Percentiles rank a stretch among this genome's conserved stretches.
Conservation (phyloP, 345 rosid genomes). For the Citrus australasica region DNA sequence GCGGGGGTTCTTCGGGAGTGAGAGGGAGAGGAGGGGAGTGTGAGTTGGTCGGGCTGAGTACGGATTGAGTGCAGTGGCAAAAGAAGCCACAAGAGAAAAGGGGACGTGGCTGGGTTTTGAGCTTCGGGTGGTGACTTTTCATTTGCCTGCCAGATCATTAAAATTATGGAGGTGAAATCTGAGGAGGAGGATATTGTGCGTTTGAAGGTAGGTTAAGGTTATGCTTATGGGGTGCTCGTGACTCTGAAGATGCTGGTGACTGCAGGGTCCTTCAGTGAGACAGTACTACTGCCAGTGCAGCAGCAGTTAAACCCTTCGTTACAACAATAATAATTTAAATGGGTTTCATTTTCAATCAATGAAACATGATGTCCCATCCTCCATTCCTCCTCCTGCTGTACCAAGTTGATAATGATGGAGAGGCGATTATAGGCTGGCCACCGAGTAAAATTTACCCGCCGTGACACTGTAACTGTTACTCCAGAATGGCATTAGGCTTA, state of each 20-base stretch:
- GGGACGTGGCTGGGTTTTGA: conserved; percentile 63
- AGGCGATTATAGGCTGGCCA: no score
- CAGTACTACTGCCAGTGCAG: not conserved
- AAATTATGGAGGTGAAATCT: no score
- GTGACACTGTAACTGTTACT: no score
- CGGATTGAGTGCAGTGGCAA: conserved; percentile 70
- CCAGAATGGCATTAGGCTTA: no score
- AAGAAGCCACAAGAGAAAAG: conserved; percentile 84
- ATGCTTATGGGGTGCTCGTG: not conserved
- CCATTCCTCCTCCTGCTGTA: not conserved
- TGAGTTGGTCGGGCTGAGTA: conserved; percentile 50
- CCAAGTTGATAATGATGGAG: no score
- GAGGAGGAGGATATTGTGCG: not conserved
- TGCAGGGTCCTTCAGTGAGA: not conserved
- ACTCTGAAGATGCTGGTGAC: not conserved
- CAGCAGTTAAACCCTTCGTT: not conserved
- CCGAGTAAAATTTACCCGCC: no score
- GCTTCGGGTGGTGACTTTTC: conserved; percentile 35
- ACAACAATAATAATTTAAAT: not conserved
- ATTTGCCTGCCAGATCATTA: no score
- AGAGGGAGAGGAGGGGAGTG: conserved; percentile 38
- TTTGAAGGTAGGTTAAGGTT: no score
- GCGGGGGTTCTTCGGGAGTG: conserved; percentile 21
- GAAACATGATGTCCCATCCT: conserved; percentile 9
- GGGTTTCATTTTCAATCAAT: not conserved